phyloP scores from a whole-genome alignment of 2,329 filamentous ascomycete species.

The Graphilbum fragrans region DNA sequence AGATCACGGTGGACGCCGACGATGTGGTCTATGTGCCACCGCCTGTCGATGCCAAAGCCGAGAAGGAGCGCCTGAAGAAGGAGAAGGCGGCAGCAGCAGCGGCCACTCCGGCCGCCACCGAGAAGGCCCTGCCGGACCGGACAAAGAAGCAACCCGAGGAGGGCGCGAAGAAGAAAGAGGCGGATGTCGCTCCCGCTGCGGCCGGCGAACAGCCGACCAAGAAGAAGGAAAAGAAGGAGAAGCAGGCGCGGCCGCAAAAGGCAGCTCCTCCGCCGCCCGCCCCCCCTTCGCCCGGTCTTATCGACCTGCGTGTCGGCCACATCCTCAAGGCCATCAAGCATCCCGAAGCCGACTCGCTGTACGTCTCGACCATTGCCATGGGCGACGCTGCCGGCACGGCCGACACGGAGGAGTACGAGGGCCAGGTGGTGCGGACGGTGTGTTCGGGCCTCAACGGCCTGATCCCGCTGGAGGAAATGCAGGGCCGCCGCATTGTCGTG shows the following conservation, averaged over 20 bases:
- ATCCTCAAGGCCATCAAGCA: slow-evolving; percentile 94
- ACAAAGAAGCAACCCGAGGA: slow-evolving; percentile 37
- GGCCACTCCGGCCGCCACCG: slow-evolving; percentile 31
- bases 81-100: slow-evolving; percentile 67
- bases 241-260: slow-evolving; percentile 64
- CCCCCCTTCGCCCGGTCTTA: slow-evolving; percentile 70
- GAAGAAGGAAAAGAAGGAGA: slow-evolving; percentile 92
- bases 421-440: slow-evolving; percentile 84
- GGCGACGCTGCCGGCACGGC: slow-evolving; percentile 77
- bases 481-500: slow-evolving; percentile 85
- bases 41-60: slow-evolving; percentile 79
- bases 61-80: slow-evolving; percentile 95
- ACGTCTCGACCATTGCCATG: slow-evolving; percentile 88
- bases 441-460: slow-evolving; percentile 95
- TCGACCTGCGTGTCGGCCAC: slow-evolving; percentile 92
- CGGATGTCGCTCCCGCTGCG: slow-evolving; percentile 19
- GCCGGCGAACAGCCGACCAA: slow-evolving; percentile 53
- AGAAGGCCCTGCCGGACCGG: slow-evolving; percentile 42
- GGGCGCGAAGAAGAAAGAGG: slow-evolving; percentile 37
- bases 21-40: slow-evolving; percentile 82
- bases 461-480: slow-evolving; percentile 90
- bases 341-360: slow-evolving; percentile 92
- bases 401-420: slow-evolving; percentile 84
- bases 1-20: slow-evolving; percentile 65
- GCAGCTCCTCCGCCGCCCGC: slow-evolving; percentile 59